Conservation (phyloP, 352 stramenopile genomes). For the Globisporangium barbulae region DNA sequence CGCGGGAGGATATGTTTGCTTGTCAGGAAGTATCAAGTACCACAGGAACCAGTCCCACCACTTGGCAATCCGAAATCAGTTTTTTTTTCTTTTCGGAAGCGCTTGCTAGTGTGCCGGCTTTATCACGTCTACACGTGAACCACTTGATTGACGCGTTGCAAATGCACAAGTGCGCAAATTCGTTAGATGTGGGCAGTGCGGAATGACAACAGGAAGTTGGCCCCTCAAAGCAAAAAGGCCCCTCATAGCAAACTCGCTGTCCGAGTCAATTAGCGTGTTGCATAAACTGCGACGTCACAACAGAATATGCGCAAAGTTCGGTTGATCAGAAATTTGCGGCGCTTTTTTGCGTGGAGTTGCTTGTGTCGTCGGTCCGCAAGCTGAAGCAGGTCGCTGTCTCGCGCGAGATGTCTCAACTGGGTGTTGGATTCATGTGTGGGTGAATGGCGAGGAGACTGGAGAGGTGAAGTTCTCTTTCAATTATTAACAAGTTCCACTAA, state of each 20-base stretch:
- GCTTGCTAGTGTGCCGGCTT: slow-evolving; percentile 15
- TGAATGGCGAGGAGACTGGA: too few relatives aligned
- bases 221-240: too few relatives aligned
- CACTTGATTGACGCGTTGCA: slow-evolving; percentile 3
- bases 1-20: too few relatives aligned
- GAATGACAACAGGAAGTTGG: not conserved
- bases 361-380: not conserved
- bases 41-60: not conserved
- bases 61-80: not conserved
- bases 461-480: too few relatives aligned
- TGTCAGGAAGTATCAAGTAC: not conserved
- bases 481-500: too few relatives aligned
- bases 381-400: not conserved
- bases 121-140: slow-evolving; percentile 3
- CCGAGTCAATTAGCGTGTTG: not conserved
- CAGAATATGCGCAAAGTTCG: too few relatives aligned
- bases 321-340: not conserved
- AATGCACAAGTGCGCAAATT: not conserved
- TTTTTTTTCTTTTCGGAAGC: slow-evolving; percentile 2
- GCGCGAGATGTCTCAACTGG: too few relatives aligned
- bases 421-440: too few relatives aligned
- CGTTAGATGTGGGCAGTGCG: not conserved
- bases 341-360: not conserved
- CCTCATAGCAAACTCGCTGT: not conserved
- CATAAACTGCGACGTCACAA: not conserved